phyloP scores from a whole-genome alignment of 2,329 filamentous ascomycete species.

The Alternaria sp. region DNA sequence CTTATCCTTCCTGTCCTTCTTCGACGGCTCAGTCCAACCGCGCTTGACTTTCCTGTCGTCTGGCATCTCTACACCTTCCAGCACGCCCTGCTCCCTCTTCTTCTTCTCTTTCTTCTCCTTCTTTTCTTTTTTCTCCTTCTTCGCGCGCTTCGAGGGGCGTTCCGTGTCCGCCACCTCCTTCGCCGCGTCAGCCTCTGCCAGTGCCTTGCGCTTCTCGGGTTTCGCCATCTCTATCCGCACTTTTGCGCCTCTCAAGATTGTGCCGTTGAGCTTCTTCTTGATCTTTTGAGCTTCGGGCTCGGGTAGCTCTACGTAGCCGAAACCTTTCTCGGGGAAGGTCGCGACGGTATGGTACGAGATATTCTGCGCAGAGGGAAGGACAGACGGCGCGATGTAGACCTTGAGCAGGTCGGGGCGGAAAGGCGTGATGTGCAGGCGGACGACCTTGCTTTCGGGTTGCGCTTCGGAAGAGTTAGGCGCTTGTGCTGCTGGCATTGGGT shows the following conservation, averaged over 20 bases:
- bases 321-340: slow-evolving; percentile 88
- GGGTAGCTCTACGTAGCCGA: slow-evolving; percentile 88
- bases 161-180: slow-evolving; percentile 51
- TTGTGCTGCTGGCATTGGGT: slow-evolving; percentile 43
- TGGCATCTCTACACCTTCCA: slow-evolving; percentile 74
- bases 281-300: slow-evolving; percentile 84
- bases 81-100: slow-evolving; percentile 57
- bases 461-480: slow-evolving; percentile 28
- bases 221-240: slow-evolving; percentile 83
- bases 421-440: slow-evolving; percentile 85
- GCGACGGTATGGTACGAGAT: slow-evolving; percentile 87
- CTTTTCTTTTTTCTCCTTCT: slow-evolving; percentile 55
- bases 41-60: slow-evolving; percentile 81
- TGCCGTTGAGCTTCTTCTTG: slow-evolving; percentile 87
- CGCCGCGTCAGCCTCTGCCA: slow-evolving; percentile 45
- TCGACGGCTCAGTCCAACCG: slow-evolving; percentile 79
- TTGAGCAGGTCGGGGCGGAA: slow-evolving; percentile 77
- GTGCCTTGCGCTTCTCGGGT: slow-evolving; percentile 61
- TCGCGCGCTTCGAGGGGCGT: slow-evolving; percentile 57
- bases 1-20: slow-evolving; percentile 54
- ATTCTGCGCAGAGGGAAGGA: slow-evolving; percentile 72
- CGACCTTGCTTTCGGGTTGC: slow-evolving; percentile 28
- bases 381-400: slow-evolving; percentile 71
- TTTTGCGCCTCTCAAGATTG: slow-evolving; percentile 82
- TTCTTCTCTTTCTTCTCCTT: slow-evolving; percentile 54